Evolutionary conservation across 805 yeast genomes (phyloP).

Genomic region (Teunomyces aglyptinius): DNA sequence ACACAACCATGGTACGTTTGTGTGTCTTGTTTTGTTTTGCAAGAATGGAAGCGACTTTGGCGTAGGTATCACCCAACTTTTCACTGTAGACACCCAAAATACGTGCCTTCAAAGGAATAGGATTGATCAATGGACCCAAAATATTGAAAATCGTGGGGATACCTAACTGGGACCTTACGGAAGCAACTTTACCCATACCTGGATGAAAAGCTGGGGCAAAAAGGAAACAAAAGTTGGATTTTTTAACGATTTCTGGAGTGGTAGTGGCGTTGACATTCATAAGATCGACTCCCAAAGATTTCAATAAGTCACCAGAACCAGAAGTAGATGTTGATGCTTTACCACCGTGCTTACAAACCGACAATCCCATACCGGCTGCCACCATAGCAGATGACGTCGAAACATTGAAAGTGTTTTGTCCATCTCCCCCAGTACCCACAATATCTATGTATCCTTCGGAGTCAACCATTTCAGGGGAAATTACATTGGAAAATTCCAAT

Average conservation of each 20-base stretch:
- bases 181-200: slow-evolving; percentile 82
- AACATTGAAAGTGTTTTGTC: slow-evolving; percentile 95
- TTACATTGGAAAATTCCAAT: slow-evolving; percentile 57
- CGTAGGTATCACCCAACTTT: slow-evolving; percentile 76
- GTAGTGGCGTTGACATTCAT: slow-evolving; percentile 61
- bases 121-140: slow-evolving; percentile 91
- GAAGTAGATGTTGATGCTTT: slow-evolving; percentile 91
- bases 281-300: slow-evolving; percentile 79
- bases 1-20: slow-evolving; percentile 76
- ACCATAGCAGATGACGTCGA: slow-evolving; percentile 93
- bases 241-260: slow-evolving; percentile 56
- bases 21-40: slow-evolving; percentile 48
- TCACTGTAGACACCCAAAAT: slow-evolving; percentile 88
- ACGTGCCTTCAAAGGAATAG: slow-evolving; percentile 76
- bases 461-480: slow-evolving; percentile 46
- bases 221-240: slow-evolving; percentile 60
- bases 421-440: slow-evolving; percentile 99
- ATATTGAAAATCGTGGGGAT: slow-evolving; percentile 93
- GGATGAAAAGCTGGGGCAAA: slow-evolving; percentile 95
- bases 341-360: slow-evolving; percentile 94
- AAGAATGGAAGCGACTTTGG: slow-evolving; percentile 70
- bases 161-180: slow-evolving; percentile 73
- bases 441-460: slow-evolving; percentile 69
- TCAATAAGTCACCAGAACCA: slow-evolving; percentile 90
- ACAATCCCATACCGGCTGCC: slow-evolving; percentile 82